These are phyloP conservation scores for Silene coronaria DNA, from an alignment of 179 eudicot genomes.

Conservation along the genomic window DNA sequence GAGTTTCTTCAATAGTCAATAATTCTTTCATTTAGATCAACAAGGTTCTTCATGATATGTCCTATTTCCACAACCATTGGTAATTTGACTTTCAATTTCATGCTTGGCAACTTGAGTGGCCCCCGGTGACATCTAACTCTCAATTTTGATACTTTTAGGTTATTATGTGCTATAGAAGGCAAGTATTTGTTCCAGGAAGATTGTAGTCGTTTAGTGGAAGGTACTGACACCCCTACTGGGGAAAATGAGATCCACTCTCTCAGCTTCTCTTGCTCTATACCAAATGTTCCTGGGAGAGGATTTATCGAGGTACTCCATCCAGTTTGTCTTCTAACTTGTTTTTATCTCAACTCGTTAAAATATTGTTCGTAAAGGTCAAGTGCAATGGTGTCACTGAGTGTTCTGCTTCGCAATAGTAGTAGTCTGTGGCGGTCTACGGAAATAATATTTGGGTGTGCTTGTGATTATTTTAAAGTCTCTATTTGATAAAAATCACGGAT, in stretches of 20 bases:
- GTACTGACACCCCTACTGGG: constrained; percentile 29
- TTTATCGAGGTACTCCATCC: constrained; percentile 63
- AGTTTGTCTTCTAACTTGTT: neutral
- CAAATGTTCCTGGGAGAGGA: constrained; percentile 71
- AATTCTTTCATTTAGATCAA: constrained; percentile 1
- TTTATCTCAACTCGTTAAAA: neutral
- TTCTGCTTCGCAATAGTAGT: neutral
- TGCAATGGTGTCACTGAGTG: neutral
- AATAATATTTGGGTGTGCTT: too few species aligned
- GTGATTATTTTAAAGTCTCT: too few species aligned
- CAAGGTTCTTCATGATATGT: neutral
- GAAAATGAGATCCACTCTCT: constrained; percentile 45
- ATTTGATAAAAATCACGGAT: too few species aligned
- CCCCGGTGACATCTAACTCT: neutral
- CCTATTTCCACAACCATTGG: neutral
- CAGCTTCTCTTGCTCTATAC: constrained; percentile 56
- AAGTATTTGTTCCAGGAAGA: constrained; percentile 55
- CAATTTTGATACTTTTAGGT: constrained; percentile 33
- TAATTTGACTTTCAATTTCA: neutral
- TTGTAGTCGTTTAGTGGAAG: constrained; percentile 38
- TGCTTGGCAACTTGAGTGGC: neutral
- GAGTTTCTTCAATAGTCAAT: neutral
- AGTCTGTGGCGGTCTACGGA: too few species aligned
- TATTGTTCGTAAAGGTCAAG: neutral
- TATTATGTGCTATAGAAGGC: constrained; percentile 78